Base-by-base conservation (phyloP, 169 alveolate genomes). In the Ichthyophthirius multifiliis region DNA sequence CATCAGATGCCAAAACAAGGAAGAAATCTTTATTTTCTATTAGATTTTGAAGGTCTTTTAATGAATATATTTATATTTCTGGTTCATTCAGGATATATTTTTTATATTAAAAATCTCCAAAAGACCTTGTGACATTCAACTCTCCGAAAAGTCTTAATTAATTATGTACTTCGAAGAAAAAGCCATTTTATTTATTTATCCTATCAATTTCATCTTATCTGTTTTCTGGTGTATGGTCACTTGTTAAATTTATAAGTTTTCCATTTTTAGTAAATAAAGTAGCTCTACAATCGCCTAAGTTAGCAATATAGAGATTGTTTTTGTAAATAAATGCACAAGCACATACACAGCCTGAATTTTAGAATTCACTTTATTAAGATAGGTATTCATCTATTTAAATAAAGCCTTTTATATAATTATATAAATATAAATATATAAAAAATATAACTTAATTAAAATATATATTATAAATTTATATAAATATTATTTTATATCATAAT, bases 211-310 rank as follows among this genome's bases (percentile, higher is more conserved):
- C 92, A 48, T 87, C 92, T 7, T 44, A 15, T 27, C 71, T 30
- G 32, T 86, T 67, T 7, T 64, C 27, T 1, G 88, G 88, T 7
- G 73, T 67, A 5, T 87, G 80, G n/a, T 87, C 92, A 27, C 62
- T 47, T 3, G 87, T 82, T 3, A 87, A 74, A 30, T 82, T 76
- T 27, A 77, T 37, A 5, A 43, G 30, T 16, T 78, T 13, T 30
- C 73, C 74, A 7, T 44, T 62, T 30, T 82, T 47, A 34, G 35
- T 44, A 10, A 87, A 35, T 9, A 87, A 3, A 16, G 83, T n/a
- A 1, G 89, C 92, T 5, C 86, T 67, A 15, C 86, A 82, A 74
- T 87, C 92, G 13, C 92, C 92, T 37, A 83, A 45, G 47, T 77
- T 87, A 9, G 92, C 88, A 2, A 87, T 35, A 10, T 83, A 43